phyloP scores from a whole-genome alignment of 768 basidiomycete species.

The Kwoniella sp. region DNA sequence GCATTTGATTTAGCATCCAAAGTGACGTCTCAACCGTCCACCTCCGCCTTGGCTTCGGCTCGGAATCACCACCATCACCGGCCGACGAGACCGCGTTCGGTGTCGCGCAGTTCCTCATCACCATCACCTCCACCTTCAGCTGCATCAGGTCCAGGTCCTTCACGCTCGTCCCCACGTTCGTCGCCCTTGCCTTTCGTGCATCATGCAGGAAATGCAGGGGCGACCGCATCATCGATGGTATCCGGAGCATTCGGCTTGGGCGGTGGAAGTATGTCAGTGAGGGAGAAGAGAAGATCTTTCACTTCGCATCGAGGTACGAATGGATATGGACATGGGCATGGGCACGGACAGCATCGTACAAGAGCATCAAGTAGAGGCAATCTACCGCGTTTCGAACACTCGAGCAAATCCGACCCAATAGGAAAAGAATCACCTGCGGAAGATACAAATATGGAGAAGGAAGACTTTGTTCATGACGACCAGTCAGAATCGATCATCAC shows the following conservation, averaged over 20 bases:
- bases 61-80: slow-evolving; percentile 19
- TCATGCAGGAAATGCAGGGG: neutral
- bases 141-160: neutral
- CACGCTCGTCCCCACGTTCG: slow-evolving; percentile 4
- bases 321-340: neutral
- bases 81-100: slow-evolving; percentile 28
- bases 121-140: slow-evolving; percentile 44
- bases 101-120: slow-evolving; percentile 46
- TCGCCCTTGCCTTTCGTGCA: slow-evolving; percentile 9
- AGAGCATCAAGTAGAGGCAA: slow-evolving; percentile 16
- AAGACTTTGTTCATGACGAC: neutral
- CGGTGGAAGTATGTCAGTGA: slow-evolving; percentile 3
- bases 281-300: slow-evolving; percentile 32
- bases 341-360: neutral
- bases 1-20: neutral
- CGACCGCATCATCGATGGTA: neutral
- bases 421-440: neutral
- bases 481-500: neutral
- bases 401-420: neutral
- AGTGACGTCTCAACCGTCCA: slow-evolving; percentile 14
- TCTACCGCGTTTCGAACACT: neutral
- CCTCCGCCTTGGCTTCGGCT: slow-evolving; percentile 3
- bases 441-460: neutral
- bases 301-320: neutral
- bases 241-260: no score